phyloP scores from a whole-genome alignment of 768 basidiomycete species.

The Baorangia bicolor region DNA sequence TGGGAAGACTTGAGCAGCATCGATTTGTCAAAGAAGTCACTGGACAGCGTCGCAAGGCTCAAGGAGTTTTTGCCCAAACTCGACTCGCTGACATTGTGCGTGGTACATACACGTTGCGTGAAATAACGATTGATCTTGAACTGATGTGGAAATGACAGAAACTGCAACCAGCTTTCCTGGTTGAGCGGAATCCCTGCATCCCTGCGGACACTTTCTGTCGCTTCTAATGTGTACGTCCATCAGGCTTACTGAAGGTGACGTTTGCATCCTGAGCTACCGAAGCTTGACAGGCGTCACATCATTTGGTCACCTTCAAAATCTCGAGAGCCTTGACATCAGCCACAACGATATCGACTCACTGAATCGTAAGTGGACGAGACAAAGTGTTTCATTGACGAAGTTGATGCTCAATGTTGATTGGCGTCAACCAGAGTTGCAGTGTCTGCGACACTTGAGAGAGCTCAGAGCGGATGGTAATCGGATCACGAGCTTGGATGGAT shows the following conservation, averaged over 20 bases:
- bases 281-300: slow-evolving; percentile 87
- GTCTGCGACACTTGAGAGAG: slow-evolving; percentile 83
- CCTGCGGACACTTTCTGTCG: slow-evolving; percentile 75
- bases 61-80: slow-evolving; percentile 90
- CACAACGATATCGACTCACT: slow-evolving; percentile 87
- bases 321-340: slow-evolving; percentile 90
- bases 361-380: slow-evolving; percentile 57
- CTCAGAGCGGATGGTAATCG: slow-evolving; percentile 87
- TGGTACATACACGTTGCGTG: slow-evolving; percentile 21
- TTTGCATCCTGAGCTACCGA: slow-evolving; percentile 19
- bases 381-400: neutral
- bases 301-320: slow-evolving; percentile 79
- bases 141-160: slow-evolving; percentile 43
- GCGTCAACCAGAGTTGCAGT: slow-evolving; percentile 65
- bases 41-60: slow-evolving; percentile 66
- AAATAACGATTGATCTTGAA: neutral
- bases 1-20: slow-evolving; percentile 83
- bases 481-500: slow-evolving; percentile 69
- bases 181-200: slow-evolving; percentile 72
- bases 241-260: slow-evolving; percentile 7
- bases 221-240: slow-evolving; percentile 60
- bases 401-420: slow-evolving; percentile 4
- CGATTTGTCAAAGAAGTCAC: slow-evolving; percentile 60
- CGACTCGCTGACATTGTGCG: slow-evolving; percentile 74
- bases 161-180: slow-evolving; percentile 74